Evolutionary conservation across 371 early-diverging fungal species (phyloP).

Genomic region (Mucor plumbeus): DNA sequence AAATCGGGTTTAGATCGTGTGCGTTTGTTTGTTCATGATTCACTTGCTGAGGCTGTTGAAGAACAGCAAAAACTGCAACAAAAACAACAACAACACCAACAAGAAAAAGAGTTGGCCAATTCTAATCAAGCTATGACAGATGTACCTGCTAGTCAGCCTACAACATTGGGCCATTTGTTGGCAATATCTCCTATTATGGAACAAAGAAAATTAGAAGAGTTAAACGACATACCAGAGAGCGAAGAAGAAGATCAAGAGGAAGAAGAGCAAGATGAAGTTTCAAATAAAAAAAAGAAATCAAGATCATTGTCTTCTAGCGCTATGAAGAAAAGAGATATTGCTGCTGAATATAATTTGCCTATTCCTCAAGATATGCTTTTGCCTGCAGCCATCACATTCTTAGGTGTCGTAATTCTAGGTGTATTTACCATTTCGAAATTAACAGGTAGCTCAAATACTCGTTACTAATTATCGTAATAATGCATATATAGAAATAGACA

Average conservation of each 20-base stretch:
- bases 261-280: conserved; percentile 13
- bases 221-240: conserved; percentile 6
- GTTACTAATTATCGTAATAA: conserved; percentile 3
- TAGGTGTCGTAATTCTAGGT: conserved; percentile 59
- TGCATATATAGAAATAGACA: not conserved
- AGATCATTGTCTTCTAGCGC: not conserved
- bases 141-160: conserved; percentile 25
- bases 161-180: conserved; percentile 16
- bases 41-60: conserved; percentile 21
- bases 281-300: conserved; percentile 8
- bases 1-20: conserved; percentile 77
- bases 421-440: conserved; percentile 58
- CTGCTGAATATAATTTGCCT: conserved; percentile 32
- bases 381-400: conserved; percentile 62
- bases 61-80: conserved; percentile 15
- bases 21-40: conserved; percentile 61
- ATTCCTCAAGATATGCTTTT: conserved; percentile 60
- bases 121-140: not conserved
- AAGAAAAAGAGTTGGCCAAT: conserved; percentile 8
- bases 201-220: conserved; percentile 6
- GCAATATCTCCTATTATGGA: not conserved
- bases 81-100: conserved; percentile 14
- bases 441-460: conserved; percentile 21
- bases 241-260: conserved; percentile 11
- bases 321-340: conserved; percentile 16